These are phyloP conservation scores for Cichorium intybus DNA, from an alignment of 140 eudicot species.

Conservation along the genomic window DNA sequence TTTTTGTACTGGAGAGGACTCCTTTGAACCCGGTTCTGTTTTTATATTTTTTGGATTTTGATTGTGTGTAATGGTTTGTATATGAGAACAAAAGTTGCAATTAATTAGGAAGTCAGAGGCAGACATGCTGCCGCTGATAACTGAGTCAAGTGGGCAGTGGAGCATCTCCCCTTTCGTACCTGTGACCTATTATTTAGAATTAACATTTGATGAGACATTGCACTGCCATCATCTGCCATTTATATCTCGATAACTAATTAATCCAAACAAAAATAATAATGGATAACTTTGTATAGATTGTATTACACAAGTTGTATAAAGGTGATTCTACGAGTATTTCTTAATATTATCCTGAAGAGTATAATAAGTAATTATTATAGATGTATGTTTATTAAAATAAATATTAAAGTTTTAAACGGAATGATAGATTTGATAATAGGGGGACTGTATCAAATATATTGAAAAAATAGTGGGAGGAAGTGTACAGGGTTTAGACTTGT, in stretches of 20 bases:
- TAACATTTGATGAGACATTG: not conserved
- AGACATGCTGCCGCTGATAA: not conserved
- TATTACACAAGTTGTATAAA: no score
- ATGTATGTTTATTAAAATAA: no score
- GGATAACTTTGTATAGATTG: not conserved
- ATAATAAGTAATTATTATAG: no score
- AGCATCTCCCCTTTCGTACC: not conserved
- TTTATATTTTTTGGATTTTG: not conserved
- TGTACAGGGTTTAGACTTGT: not conserved
- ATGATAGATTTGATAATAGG: not conserved
- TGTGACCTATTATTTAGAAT: not conserved
- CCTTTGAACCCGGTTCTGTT: no score
- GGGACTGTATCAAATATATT: not conserved
- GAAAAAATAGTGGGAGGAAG: not conserved
- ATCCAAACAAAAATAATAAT: no score
- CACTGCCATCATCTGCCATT: not conserved
- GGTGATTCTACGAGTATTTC: not conserved
- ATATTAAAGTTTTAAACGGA: no score
- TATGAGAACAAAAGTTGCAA: no score
- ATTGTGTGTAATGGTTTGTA: not conserved
- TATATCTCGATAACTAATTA: no score
- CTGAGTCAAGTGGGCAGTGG: not conserved
- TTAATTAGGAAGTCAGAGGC: no score
- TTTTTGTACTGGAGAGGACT: no score
- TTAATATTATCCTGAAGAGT: no score